Percentiles rank a stretch among this genome's conserved stretches.
Evolutionary conservation across 257 asterid species (phyloP).

Genomic region (Striga asiatica): DNA sequence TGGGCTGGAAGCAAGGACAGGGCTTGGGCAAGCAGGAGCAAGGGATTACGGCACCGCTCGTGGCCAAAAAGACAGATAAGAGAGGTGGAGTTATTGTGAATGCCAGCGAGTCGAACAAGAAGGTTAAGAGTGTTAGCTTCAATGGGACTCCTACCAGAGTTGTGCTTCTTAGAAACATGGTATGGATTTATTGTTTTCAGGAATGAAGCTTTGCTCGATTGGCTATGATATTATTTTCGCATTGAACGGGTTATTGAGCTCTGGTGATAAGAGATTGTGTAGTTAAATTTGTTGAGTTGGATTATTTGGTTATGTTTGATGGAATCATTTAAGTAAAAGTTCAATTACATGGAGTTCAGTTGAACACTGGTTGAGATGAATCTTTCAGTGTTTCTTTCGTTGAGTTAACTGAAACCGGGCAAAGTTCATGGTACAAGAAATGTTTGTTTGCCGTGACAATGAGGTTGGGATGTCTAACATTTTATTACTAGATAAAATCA

Average conservation of each 20-base stretch:
- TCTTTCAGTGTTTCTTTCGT: not conserved
- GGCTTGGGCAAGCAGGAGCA: conserved; percentile 93
- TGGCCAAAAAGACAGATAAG: conserved; percentile 92
- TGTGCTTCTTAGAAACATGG: conserved; percentile 83
- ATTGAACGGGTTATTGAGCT: conserved; percentile 6
- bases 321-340: no score
- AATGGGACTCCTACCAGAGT: conserved; percentile 77
- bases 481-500: no score
- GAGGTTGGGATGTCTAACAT: not conserved
- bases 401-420: not conserved
- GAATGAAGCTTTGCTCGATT: no score
- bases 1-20: conserved; percentile 98
- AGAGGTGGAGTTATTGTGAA: conserved; percentile 90
- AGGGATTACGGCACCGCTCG: conserved; percentile 81
- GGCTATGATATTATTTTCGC: no score
- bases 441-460: no score
- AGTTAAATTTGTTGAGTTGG: no score
- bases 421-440: not conserved
- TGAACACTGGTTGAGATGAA: not conserved
- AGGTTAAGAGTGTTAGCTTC: conserved; percentile 78
- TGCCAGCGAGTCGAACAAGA: conserved; percentile 68
- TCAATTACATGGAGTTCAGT: not conserved
- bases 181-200: conserved; percentile 19
- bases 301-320: no score
- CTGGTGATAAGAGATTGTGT: not conserved